Evolutionary conservation across 176 grass and related monocot genomes (phyloP).

Genomic region (Raddia distichophylla): DNA sequence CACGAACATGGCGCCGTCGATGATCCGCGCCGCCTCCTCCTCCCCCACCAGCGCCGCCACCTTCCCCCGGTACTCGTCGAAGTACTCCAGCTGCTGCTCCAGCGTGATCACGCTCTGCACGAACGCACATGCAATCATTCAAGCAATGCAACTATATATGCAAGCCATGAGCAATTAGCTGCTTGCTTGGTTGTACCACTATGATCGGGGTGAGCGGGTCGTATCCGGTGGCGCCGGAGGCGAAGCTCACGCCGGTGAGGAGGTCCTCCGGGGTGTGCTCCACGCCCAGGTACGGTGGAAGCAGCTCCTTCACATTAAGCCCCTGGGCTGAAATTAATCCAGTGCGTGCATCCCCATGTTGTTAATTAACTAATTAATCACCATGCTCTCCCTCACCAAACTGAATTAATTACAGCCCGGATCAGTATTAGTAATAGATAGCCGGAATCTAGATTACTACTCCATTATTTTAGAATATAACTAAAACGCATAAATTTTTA

Average conservation of each 20-base stretch:
- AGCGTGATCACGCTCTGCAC: constrained; percentile 65
- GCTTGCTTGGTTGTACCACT: constrained; percentile 34
- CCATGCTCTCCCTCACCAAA: no score
- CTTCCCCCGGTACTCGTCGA: constrained; percentile 63
- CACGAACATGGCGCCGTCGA: constrained; percentile 56
- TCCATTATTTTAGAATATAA: no score
- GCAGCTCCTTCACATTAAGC: constrained; percentile 59
- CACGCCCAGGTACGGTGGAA: constrained; percentile 54
- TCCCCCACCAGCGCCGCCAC: constrained; percentile 57
- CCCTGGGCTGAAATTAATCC: constrained; percentile 46
- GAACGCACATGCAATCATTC: background rate
- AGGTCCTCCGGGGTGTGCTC: constrained; percentile 59
- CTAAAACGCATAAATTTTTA: no score
- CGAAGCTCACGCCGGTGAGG: constrained; percentile 83
- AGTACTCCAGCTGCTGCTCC: constrained; percentile 60
- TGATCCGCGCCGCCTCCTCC: constrained; percentile 46
- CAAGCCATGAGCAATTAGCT: no score
- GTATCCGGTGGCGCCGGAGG: constrained; percentile 76
- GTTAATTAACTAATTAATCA: background rate
- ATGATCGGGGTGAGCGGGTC: constrained; percentile 73
- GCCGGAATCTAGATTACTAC: no score
- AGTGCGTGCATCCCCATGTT: background rate
- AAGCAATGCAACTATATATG: background rate
- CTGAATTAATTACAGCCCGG: no score
- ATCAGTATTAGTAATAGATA: no score